Conservation (phyloP, 2,329 filamentous ascomycete genomes). For the Mycocentrospora acerina region DNA sequence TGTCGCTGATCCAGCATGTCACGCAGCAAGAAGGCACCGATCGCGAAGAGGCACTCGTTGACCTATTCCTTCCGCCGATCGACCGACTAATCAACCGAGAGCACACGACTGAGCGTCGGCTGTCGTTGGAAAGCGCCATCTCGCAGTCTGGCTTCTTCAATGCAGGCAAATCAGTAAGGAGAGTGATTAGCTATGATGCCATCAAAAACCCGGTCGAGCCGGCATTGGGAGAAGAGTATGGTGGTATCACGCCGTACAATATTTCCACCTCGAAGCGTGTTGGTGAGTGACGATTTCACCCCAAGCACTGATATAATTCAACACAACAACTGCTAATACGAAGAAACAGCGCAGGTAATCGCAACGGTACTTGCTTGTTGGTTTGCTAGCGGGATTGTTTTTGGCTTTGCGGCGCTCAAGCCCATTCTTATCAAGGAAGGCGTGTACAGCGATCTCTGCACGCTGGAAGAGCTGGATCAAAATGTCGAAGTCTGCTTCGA, state of each 20-base stretch:
- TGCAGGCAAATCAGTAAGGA: conserved; percentile 37
- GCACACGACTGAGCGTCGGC: conserved; percentile 30
- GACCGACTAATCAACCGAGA: conserved; percentile 34
- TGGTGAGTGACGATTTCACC: conserved; percentile 24
- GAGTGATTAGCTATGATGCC: conserved; percentile 52
- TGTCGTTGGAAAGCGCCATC: conserved; percentile 32
- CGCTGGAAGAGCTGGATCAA: conserved; percentile 34
- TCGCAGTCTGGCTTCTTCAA: conserved; percentile 22
- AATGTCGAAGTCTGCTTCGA: conserved; percentile 41
- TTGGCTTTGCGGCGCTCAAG: conserved; percentile 45
- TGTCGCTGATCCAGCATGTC: conserved; percentile 57
- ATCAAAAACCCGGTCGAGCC: conserved; percentile 44
- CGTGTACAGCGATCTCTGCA: conserved; percentile 41
- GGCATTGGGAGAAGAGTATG: conserved; percentile 40
- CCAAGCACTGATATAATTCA: conserved; percentile 9
- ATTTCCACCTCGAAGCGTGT: conserved; percentile 43
- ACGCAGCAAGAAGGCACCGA: conserved; percentile 53
- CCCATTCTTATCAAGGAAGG: conserved; percentile 43
- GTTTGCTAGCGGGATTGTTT: conserved; percentile 45
- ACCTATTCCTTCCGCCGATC: conserved; percentile 38
- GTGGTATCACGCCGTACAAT: conserved; percentile 53
- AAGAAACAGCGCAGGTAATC: conserved; percentile 34
- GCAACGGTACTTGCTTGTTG: conserved; percentile 40
- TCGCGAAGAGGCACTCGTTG: conserved; percentile 44
- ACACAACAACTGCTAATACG: conserved; percentile 9